Conservation (phyloP, 2,329 filamentous ascomycete species). For the Fusarium pseudograminearum region DNA sequence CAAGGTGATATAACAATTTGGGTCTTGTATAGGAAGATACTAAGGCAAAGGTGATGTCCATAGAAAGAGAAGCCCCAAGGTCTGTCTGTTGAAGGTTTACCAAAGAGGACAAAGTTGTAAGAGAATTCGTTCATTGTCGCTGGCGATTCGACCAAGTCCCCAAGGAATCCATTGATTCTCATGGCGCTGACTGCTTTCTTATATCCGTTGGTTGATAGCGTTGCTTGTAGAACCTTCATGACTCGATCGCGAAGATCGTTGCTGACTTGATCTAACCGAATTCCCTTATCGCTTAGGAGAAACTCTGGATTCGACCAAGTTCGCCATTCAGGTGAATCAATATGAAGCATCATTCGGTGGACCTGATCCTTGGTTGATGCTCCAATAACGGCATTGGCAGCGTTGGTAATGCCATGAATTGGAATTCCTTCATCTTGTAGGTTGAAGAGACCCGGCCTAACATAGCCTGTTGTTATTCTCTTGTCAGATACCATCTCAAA, state of each 20-base stretch:
- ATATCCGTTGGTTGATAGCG: constrained; percentile 77
- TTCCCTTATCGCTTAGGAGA: constrained; percentile 73
- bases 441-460: background rate
- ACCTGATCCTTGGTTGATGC: background rate
- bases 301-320: constrained; percentile 80
- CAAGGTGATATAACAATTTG: constrained; percentile 79
- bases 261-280: constrained; percentile 73
- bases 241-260: constrained; percentile 60
- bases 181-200: constrained; percentile 76
- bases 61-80: constrained; percentile 83
- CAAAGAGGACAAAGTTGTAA: constrained; percentile 83
- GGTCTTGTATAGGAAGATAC: constrained; percentile 72
- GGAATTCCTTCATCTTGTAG: constrained; percentile 1
- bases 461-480: background rate
- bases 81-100: constrained; percentile 64
- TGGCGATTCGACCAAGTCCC: constrained; percentile 71
- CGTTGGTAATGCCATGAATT: background rate
- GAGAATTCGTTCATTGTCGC: constrained; percentile 78
- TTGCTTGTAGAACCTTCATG: constrained; percentile 66
- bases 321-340: constrained; percentile 79
- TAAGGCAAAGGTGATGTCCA: constrained; percentile 82
- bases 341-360: constrained; percentile 60
- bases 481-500: background rate
- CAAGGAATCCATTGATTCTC: constrained; percentile 81
- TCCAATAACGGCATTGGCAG: background rate